These are phyloP conservation scores for Raphanus hybrid DNA, from an alignment of 441 rosid genomes.

Conservation along the genomic window DNA sequence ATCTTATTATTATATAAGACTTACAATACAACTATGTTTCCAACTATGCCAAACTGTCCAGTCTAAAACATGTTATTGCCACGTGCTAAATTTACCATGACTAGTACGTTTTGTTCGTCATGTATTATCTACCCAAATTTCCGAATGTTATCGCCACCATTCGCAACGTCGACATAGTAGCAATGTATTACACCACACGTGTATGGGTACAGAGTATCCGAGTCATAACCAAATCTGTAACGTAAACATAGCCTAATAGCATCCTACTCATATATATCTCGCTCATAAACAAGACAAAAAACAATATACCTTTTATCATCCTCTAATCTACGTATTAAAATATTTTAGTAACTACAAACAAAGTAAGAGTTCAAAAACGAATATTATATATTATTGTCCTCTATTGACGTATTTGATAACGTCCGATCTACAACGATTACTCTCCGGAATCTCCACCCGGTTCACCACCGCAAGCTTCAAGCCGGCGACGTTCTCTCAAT, in stretches of 20 bases:
- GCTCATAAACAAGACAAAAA: neutral
- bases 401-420: neutral
- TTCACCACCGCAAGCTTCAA: conserved; percentile 6
- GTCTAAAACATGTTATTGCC: too few relatives aligned
- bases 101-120: neutral
- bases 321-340: conserved; percentile 2
- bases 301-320: neutral
- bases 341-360: neutral
- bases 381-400: neutral
- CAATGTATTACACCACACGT: conserved; percentile 1
- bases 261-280: neutral
- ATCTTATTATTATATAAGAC: too few relatives aligned
- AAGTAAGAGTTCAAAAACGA: neutral
- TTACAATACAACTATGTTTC: too few relatives aligned
- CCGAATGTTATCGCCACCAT: neutral
- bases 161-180: neutral
- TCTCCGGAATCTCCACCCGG: conserved; percentile 16
- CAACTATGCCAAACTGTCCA: too few relatives aligned
- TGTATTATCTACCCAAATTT: too few relatives aligned
- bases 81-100: neutral
- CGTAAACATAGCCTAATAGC: neutral
- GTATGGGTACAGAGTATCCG: neutral
- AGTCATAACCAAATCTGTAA: neutral
- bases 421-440: neutral
- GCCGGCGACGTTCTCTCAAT: conserved; percentile 40